A percentile compares a stretch with the other conserved stretches of the same genome.
Conservation (phyloP, 768 basidiomycete species). For the Phanerochaete sordida region DNA sequence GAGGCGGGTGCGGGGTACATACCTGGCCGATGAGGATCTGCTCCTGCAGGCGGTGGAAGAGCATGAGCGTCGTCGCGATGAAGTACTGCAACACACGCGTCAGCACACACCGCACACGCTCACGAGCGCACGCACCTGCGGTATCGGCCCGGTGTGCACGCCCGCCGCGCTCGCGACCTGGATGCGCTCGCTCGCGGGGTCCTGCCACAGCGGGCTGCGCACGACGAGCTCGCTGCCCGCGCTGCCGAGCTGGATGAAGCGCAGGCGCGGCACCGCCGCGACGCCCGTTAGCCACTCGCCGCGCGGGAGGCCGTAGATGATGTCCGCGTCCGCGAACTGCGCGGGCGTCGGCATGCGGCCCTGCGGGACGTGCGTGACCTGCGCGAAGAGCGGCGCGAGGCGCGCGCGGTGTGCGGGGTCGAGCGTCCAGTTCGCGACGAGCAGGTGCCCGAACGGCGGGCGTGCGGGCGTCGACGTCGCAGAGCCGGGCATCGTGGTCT, state of each 20-base stretch:
- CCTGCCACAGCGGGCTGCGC: conserved; percentile 4
- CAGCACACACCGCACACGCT: neutral
- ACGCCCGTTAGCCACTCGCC: neutral
- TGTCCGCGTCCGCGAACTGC: neutral
- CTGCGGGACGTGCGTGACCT: neutral
- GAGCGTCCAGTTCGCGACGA: neutral
- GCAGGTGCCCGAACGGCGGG: neutral
- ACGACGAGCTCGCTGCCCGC: conserved; percentile 8
- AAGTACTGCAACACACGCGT: conserved; percentile 7
- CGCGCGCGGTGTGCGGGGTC: neutral
- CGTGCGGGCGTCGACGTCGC: neutral
- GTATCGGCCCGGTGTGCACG: conserved; percentile 9
- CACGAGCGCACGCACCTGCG: conserved; percentile 7
- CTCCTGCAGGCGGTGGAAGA: conserved; percentile 12
- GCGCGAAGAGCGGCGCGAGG: conserved; percentile 1
- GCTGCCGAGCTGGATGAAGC: conserved; percentile 12
- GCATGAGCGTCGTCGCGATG: conserved; percentile 8
- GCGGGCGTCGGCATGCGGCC: neutral
- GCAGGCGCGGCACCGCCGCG: conserved; percentile 6
- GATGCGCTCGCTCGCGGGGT: neutral
- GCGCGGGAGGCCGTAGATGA: conserved; percentile 5
- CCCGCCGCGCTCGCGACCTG: conserved; percentile 7
- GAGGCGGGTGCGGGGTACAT: neutral
- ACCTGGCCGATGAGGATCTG: conserved; percentile 12
- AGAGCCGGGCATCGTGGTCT: neutral